Evolutionary conservation across 2,329 filamentous ascomycete genomes (phyloP).

Genomic region (Mariannaea sp.): DNA sequence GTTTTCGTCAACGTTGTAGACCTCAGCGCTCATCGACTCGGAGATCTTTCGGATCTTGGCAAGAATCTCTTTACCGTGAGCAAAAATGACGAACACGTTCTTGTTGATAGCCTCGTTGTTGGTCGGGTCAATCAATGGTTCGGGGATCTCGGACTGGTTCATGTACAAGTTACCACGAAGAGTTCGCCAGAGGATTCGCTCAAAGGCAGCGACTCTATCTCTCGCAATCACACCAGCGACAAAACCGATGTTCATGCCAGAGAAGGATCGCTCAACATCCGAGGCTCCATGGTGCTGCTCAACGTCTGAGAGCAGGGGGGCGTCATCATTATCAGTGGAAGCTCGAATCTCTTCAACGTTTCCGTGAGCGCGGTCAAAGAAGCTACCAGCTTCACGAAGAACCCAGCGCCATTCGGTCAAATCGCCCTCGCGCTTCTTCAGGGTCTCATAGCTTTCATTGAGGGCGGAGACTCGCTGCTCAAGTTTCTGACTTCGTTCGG

Average conservation of each 20-base stretch:
- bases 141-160: slow-evolving; percentile 98
- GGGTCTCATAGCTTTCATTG: slow-evolving; percentile 97
- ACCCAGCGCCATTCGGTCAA: slow-evolving; percentile 99
- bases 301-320: slow-evolving; percentile 88
- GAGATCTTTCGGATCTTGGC: slow-evolving; percentile 99
- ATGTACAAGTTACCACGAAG: slow-evolving; percentile 98
- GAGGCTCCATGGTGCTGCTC: slow-evolving; percentile 75
- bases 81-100: slow-evolving; percentile 99
- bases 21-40: slow-evolving; percentile 91
- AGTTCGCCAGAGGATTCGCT: slow-evolving; percentile 96
- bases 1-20: slow-evolving; percentile 98
- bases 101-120: slow-evolving; percentile 93
- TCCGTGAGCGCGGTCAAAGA: slow-evolving; percentile 95
- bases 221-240: slow-evolving; percentile 94
- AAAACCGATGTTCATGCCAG: slow-evolving; percentile 98
- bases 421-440: slow-evolving; percentile 97
- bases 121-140: slow-evolving; percentile 86
- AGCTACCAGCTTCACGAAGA: slow-evolving; percentile 90
- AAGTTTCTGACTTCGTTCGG: slow-evolving; percentile 88
- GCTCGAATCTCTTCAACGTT: slow-evolving; percentile 96
- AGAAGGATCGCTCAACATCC: slow-evolving; percentile 84
- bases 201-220: slow-evolving; percentile 92
- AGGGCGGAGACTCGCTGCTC: slow-evolving; percentile 90
- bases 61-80: slow-evolving; percentile 96
- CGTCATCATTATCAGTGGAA: slow-evolving; percentile 88